A percentile compares a stretch with the other conserved stretches of the same genome.
These are phyloP conservation scores for Isoetes taiwanensis DNA, from an alignment of 75 land plant genomes.

Conservation along the genomic window DNA sequence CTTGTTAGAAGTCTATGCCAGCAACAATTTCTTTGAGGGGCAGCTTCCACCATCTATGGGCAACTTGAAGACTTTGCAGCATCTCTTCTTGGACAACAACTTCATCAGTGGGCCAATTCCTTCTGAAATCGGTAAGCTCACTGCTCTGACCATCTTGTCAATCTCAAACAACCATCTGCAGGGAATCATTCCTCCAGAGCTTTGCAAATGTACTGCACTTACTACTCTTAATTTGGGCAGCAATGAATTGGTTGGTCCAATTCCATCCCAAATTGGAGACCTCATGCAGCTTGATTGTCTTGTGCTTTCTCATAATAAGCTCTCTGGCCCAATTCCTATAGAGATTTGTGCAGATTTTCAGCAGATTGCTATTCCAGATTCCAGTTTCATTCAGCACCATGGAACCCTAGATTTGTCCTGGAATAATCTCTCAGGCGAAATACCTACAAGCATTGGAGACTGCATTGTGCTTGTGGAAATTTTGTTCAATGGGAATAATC, in stretches of 20 bases:
- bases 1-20: conserved; percentile 34
- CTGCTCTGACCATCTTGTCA: conserved; percentile 5
- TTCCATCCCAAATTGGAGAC: conserved; percentile 36
- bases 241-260: conserved; percentile 43
- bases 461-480: conserved; percentile 40
- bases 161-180: conserved; percentile 9
- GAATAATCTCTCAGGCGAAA: conserved; percentile 34
- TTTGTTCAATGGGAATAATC: conserved; percentile 35
- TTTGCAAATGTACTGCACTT: conserved; percentile 35
- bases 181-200: conserved; percentile 21
- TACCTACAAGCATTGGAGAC: conserved; percentile 32
- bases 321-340: conserved; percentile 2
- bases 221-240: conserved; percentile 47
- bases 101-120: conserved; percentile 28
- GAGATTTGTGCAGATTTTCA: conserved; percentile 11
- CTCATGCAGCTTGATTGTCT: conserved; percentile 40
- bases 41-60: conserved; percentile 21
- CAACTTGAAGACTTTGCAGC: conserved; percentile 12
- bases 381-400: conserved; percentile 30
- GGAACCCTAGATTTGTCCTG: conserved; percentile 46
- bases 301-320: conserved; percentile 21
- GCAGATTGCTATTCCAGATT: conserved; percentile 13
- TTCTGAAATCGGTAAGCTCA: conserved; percentile 10
- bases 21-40: conserved; percentile 38
- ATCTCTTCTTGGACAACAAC: conserved; percentile 19